Conservation (phyloP, 208 protist genomes). For the Acanthamoeba royreba region DNA sequence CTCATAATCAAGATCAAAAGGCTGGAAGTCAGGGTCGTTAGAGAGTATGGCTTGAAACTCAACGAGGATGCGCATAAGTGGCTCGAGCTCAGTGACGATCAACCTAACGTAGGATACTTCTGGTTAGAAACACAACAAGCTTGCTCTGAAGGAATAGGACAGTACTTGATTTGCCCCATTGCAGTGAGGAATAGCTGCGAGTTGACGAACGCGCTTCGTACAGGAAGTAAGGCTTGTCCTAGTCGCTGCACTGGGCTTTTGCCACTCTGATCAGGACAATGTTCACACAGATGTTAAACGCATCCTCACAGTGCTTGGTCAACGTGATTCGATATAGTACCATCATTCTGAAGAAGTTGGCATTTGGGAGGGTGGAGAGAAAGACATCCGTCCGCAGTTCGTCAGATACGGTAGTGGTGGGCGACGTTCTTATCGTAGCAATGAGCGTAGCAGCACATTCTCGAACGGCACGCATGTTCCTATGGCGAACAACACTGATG, state of each 20-base stretch:
- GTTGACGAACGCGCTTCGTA: constrained; percentile 12
- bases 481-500: neutral
- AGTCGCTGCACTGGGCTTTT: neutral
- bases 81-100: neutral
- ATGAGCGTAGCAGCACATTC: neutral
- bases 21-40: neutral
- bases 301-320: too few species aligned
- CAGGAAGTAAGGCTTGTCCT: neutral
- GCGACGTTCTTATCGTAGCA: too few species aligned
- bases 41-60: neutral
- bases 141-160: neutral
- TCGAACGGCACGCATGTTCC: neutral
- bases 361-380: neutral
- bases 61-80: neutral
- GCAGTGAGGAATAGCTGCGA: neutral
- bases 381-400: neutral
- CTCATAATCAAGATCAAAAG: neutral
- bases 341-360: neutral
- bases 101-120: too few species aligned
- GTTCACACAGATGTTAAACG: too few species aligned
- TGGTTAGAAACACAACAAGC: neutral
- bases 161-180: neutral
- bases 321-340: too few species aligned
- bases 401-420: too few species aligned
- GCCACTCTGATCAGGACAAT: neutral